Base-by-base conservation (phyloP, 305 asterid genomes). In the Fraxinus sp. region DNA sequence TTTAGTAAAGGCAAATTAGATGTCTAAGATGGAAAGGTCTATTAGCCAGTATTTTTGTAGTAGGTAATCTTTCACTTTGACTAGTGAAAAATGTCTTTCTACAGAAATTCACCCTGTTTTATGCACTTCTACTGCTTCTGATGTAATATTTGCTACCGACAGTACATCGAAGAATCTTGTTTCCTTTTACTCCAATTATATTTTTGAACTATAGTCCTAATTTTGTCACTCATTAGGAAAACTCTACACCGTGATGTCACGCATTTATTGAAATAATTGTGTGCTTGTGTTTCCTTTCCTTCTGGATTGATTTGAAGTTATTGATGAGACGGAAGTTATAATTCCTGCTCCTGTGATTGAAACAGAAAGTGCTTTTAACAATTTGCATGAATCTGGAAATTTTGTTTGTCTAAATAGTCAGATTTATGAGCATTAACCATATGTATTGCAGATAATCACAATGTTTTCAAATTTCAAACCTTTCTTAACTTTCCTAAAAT, bases 371-470 rank as follows among this genome's bases (percentile, higher is more conserved):
- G 13, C 18, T 7, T 70, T 1, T 30, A 57, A 46, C 26, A 71
- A 32, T 80, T 28, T 81, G 70, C 28, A 20, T 81, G 79, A 35
- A 73, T 14, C 26, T 81, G 33, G 33, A 64, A 9, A 64, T 64
- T 22, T 64, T 64, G 35, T 26, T 64, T 64, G 73, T 64, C 24
- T 5, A 52, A 52, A 16, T 52, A n/a, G 64, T 52, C 66, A 55
- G 66, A n/a, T 55, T 49, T 55, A 55, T 75, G 28, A 35, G 78
- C 55, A 11, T 37, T 39, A 20, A 18, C 28, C 57, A 10, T 2
- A 37, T 75, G 3, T 75, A 13, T 75, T 37, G 13, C 46, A 24
- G 30, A n/a, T 43, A 4, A 14, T 16, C 32, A 8, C n/a, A 46
- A 77, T 11, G 32, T 35, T 59, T 64, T 75, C 37, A 55, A 55